A percentile compares a stretch with the other conserved stretches of the same genome.
These are phyloP conservation scores for Saturnispora silvae DNA, from an alignment of 805 yeast species.

Conservation along the genomic window DNA sequence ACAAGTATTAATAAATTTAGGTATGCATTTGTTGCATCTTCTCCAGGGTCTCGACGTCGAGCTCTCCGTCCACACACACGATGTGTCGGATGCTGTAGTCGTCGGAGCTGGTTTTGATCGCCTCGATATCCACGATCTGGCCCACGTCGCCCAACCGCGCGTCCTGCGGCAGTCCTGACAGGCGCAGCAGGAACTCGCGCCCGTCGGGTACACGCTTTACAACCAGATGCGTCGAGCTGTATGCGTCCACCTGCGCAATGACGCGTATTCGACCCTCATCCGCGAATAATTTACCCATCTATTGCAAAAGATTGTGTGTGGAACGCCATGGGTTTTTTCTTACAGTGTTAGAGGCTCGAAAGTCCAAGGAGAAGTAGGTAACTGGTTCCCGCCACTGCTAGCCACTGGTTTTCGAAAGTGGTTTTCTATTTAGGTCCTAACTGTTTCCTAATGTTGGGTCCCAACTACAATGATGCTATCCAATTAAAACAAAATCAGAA, in stretches of 20 bases:
- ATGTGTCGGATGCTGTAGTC: constrained; percentile 2
- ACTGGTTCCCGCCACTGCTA: too few relatives aligned
- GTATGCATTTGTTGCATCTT: background rate
- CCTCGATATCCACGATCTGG: constrained; percentile 7
- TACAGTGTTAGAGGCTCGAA: too few relatives aligned
- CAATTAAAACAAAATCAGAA: too few relatives aligned
- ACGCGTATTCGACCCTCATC: background rate
- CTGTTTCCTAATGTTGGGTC: too few relatives aligned
- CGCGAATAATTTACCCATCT: background rate
- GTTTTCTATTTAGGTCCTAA: too few relatives aligned
- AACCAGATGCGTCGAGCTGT: background rate
- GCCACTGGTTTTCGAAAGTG: too few relatives aligned
- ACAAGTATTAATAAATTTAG: background rate
- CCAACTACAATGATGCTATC: too few relatives aligned
- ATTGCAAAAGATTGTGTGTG: too few relatives aligned
- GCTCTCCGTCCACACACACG: background rate
- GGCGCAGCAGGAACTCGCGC: background rate
- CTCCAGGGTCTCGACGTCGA: constrained; percentile 1
- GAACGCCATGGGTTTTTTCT: too few relatives aligned
- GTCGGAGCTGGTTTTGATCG: background rate
- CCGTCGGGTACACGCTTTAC: background rate
- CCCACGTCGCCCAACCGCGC: constrained; percentile 6
- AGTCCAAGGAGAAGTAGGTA: too few relatives aligned
- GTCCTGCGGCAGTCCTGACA: background rate
- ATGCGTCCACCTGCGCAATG: background rate